Percentiles rank a stretch among this genome's conserved stretches.
These are phyloP conservation scores for Lojkania enalia DNA, from an alignment of 2,329 filamentous ascomycete species.

Conservation along the genomic window DNA sequence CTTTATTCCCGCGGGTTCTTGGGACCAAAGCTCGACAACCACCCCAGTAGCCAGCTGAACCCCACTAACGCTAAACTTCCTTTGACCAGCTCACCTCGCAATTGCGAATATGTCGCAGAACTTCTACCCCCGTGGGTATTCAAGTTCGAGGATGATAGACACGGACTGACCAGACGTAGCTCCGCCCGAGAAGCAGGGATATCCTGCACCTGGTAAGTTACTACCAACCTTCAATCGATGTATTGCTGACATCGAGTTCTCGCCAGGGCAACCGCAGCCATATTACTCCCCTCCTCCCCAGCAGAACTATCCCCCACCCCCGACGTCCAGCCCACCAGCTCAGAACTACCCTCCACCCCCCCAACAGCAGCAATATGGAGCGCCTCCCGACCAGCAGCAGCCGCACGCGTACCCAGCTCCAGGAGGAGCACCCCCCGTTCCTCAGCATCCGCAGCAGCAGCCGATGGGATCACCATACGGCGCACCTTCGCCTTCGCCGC, in stretches of 20 bases:
- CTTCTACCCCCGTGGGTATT: neutral
- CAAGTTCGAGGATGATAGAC: neutral
- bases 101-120: too few relatives aligned
- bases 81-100: too few relatives aligned
- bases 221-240: too few relatives aligned
- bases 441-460: conserved; percentile 24
- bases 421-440: conserved; percentile 24
- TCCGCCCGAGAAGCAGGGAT: conserved; percentile 1
- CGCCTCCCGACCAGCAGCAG: conserved; percentile 19
- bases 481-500: conserved; percentile 40
- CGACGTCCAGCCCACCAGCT: conserved; percentile 30
- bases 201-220: neutral
- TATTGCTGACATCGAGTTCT: too few relatives aligned
- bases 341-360: conserved; percentile 36
- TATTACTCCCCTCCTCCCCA: conserved; percentile 44
- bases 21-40: too few relatives aligned
- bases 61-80: too few relatives aligned
- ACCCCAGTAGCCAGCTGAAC: too few relatives aligned
- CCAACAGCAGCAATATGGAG: conserved; percentile 27
- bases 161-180: conserved; percentile 8
- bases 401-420: conserved; percentile 36
- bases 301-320: conserved; percentile 40
- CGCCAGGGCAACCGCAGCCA: conserved; percentile 34
- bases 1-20: too few relatives aligned
- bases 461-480: conserved; percentile 24